A percentile compares a stretch with the other conserved stretches of the same genome.
These are phyloP conservation scores for Porphyrellus cyaneotinctus DNA, from an alignment of 768 basidiomycete genomes.

Conservation along the genomic window DNA sequence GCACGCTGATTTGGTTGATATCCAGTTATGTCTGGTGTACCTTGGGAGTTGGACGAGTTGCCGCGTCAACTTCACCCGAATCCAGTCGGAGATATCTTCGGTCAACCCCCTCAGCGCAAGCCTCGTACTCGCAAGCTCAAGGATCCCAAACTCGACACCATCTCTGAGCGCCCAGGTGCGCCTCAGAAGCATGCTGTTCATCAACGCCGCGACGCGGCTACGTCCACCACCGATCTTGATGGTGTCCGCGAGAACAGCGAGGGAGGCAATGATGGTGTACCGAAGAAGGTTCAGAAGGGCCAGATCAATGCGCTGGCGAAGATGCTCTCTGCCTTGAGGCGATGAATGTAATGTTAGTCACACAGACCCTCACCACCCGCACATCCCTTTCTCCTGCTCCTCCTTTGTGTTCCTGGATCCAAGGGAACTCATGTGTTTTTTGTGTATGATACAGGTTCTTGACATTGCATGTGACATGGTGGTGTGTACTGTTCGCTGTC, in stretches of 20 bases:
- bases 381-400: neutral
- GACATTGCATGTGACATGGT: conserved; percentile 22
- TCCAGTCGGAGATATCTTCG: conserved; percentile 60
- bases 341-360: conserved; percentile 39
- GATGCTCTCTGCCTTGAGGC: conserved; percentile 81
- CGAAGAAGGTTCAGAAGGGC: conserved; percentile 81
- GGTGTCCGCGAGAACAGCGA: conserved; percentile 28
- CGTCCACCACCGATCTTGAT: conserved; percentile 70
- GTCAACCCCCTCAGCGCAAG: conserved; percentile 54
- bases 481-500: conserved; percentile 30
- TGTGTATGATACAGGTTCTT: conserved; percentile 31
- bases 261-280: conserved; percentile 37
- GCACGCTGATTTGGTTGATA: conserved; percentile 1
- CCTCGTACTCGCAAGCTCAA: conserved; percentile 64
- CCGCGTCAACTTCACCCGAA: conserved; percentile 63
- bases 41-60: conserved; percentile 67
- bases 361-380: conserved; percentile 13
- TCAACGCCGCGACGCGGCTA: conserved; percentile 57
- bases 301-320: conserved; percentile 89
- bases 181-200: conserved; percentile 44
- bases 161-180: conserved; percentile 59
- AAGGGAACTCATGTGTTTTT: conserved; percentile 21
- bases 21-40: conserved; percentile 71
- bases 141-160: conserved; percentile 67
- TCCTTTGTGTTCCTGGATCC: conserved; percentile 5